Evolutionary conservation across 352 stramenopile species (phyloP), one percentile per base, ranked within the genome.

Genomic region (Globisporangium splendens): DNA sequence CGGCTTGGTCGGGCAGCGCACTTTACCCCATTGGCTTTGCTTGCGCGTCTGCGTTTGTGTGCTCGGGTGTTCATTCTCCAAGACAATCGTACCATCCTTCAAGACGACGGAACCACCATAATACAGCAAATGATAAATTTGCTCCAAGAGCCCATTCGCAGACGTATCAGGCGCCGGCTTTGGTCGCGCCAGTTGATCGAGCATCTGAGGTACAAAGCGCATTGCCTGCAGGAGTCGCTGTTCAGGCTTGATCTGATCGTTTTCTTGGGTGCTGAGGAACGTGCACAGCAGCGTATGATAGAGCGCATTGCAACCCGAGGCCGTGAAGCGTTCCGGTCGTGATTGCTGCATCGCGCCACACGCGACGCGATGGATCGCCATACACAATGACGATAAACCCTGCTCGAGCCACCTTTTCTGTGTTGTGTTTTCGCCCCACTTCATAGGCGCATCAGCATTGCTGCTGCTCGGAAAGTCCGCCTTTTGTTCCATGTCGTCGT

Each of bases 31-130:
- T 54, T 91, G 79, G 47, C 83, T 93, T 54, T 93, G 83, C 64
- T 93, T 93, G 11, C 80, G 81, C n/a, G 86, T 95, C 59, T 91
- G 83, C 3, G 86, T 95, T 54, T 95, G 86, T 1, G 86, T 95
- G 33, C 66, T 91, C 15, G 83, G 83, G 35, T 91, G 80, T 44
- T 93, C 78, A 28, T 79, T 84, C 59, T 93, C 80, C 15, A 93
- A 66, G 39, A 85, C 63, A 21, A 93, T 71, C 21, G 78, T 85
- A 35, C 83, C 83, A 52, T 93, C 79, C 0, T 61, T 33, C 22
- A 84, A 69, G 56, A 91, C 65, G n/a, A 88, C 81, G 21, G 83
- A 91, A 1, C 83, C 83, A 10, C 83, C 83, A 46, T 85, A 91
- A 59, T 76, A 91, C 17, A 93, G 52, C 50, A 93, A 63, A 48